Evolutionary conservation across 768 basidiomycete genomes (phyloP).

Genomic region (Mycena haematopus): DNA sequence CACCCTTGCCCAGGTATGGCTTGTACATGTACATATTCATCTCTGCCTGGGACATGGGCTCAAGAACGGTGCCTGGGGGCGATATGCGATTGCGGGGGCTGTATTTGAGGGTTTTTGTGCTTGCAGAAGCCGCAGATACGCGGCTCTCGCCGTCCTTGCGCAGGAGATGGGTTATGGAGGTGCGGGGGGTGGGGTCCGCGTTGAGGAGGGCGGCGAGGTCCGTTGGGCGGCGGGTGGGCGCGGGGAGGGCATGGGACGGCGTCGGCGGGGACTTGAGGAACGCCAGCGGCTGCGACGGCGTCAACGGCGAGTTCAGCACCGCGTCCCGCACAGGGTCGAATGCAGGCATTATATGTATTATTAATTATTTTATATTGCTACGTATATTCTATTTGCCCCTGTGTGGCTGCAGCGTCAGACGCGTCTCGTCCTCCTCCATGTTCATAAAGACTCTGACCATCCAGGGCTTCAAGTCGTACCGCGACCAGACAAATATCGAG

Average conservation of each 20-base stretch:
- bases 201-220: conserved; percentile 82
- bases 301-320: conserved; percentile 65
- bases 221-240: conserved; percentile 66
- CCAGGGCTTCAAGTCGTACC: conserved; percentile 98
- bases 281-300: conserved; percentile 79
- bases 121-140: conserved; percentile 34
- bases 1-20: conserved; percentile 62
- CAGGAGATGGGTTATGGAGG: conserved; percentile 54
- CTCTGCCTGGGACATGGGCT: conserved; percentile 69
- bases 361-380: too few relatives aligned
- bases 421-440: conserved; percentile 40
- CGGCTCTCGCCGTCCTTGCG: conserved; percentile 38
- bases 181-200: conserved; percentile 49
- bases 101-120: conserved; percentile 48
- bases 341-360: too few relatives aligned
- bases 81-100: conserved; percentile 68
- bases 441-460: conserved; percentile 90
- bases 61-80: conserved; percentile 63
- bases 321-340: conserved; percentile 8
- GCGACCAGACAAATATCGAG: conserved; percentile 91
- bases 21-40: conserved; percentile 65
- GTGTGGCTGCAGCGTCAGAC: background rate
- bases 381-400: too few relatives aligned
- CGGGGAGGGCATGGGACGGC: conserved; percentile 53
- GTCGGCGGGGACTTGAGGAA: conserved; percentile 78